Conservation (phyloP, 139 green algal species). For the Volvox reticuliferus region DNA sequence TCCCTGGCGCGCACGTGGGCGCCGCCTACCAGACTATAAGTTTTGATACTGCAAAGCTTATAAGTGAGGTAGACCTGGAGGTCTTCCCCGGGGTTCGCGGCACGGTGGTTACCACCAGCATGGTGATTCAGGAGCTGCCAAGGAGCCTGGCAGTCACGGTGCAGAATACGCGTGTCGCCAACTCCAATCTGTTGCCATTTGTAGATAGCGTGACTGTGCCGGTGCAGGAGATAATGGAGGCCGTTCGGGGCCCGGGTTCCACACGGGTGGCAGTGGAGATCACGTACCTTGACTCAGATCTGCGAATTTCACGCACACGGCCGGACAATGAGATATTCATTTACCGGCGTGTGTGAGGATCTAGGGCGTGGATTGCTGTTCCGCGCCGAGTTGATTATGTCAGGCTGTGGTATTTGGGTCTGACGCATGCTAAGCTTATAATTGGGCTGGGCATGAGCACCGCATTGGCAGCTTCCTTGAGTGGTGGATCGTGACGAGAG, state of each 20-base stretch:
- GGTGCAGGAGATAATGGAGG: constrained; percentile 50
- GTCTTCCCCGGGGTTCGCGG: constrained; percentile 52
- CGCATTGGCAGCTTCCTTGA: too few species aligned
- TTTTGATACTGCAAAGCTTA: constrained; percentile 45
- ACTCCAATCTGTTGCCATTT: constrained; percentile 51
- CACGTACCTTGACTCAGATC: constrained; percentile 51
- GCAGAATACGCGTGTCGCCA: constrained; percentile 46
- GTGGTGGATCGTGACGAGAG: too few species aligned
- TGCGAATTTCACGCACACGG: constrained; percentile 45
- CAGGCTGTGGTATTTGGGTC: too few species aligned
- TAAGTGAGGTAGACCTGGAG: constrained; percentile 52
- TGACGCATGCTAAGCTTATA: too few species aligned
- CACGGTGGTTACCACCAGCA: constrained; percentile 53
- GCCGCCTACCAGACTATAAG: constrained; percentile 42
- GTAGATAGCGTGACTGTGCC: constrained; percentile 50
- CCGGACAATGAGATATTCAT: constrained; percentile 56
- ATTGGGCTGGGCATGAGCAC: too few species aligned
- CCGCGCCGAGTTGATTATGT: too few species aligned
- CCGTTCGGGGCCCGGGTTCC: constrained; percentile 26
- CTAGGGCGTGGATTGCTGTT: not conserved
- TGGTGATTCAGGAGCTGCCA: constrained; percentile 25
- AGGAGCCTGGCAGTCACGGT: constrained; percentile 44
- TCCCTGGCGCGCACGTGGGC: constrained; percentile 48
- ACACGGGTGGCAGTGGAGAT: constrained; percentile 22
- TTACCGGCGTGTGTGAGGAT: constrained; percentile 42